These are phyloP conservation scores for Trametes punicea DNA, from an alignment of 768 basidiomycete genomes.

Conservation along the genomic window DNA sequence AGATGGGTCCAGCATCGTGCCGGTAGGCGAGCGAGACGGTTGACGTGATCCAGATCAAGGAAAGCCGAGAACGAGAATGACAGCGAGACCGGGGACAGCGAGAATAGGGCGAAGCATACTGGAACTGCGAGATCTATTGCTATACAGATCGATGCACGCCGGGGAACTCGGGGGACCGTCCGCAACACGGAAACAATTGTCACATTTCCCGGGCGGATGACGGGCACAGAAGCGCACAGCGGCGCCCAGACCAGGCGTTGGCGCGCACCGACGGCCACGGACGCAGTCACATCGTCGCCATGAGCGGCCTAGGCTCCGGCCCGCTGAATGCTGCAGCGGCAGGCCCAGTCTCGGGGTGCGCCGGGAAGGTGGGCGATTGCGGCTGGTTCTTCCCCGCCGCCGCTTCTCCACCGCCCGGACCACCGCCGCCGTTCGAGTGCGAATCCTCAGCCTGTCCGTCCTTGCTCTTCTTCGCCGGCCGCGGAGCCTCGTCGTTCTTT, in stretches of 20 bases:
- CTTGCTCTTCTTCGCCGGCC: conserved; percentile 36
- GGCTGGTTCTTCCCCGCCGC: conserved; percentile 13
- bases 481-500: conserved; percentile 30
- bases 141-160: not conserved
- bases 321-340: conserved; percentile 14
- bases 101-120: not conserved
- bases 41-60: no score
- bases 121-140: conserved; percentile 7
- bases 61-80: not conserved
- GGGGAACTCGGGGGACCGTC: not conserved
- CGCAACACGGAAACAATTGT: not conserved
- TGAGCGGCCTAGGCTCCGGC: conserved; percentile 20
- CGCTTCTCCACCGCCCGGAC: conserved; percentile 2
- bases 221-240: not conserved
- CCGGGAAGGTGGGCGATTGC: conserved; percentile 7
- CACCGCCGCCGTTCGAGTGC: not conserved
- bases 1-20: conserved; percentile 18
- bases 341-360: conserved; percentile 9
- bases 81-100: conserved; percentile 3
- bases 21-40: not conserved
- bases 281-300: conserved; percentile 18
- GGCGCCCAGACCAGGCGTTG: not conserved
- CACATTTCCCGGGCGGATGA: not conserved
- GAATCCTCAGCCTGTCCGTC: conserved; percentile 9
- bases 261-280: not conserved